phyloP scores from a whole-genome alignment of 768 basidiomycete genomes.

The Trametes gibbosa region DNA sequence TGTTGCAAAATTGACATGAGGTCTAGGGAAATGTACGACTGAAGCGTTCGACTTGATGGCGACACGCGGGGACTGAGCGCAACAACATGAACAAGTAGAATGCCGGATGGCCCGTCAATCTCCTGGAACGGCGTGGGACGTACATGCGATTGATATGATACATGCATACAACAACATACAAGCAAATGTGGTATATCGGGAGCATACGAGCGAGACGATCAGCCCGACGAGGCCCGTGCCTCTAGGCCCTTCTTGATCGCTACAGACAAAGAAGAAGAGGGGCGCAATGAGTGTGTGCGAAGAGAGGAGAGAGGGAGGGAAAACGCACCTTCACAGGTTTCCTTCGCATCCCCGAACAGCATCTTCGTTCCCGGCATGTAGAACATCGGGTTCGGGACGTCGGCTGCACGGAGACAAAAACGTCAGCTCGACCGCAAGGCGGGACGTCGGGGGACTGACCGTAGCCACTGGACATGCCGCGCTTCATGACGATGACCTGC shows the following conservation, averaged over 20 bases:
- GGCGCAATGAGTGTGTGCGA: background rate
- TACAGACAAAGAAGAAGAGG: slow-evolving; percentile 4
- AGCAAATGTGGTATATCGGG: background rate
- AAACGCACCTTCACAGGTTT: slow-evolving; percentile 74
- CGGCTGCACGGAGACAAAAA: slow-evolving; percentile 46
- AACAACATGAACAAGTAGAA: too few species aligned
- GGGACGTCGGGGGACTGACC: slow-evolving; percentile 41
- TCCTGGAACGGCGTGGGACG: too few species aligned
- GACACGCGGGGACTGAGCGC: too few species aligned
- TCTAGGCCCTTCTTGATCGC: slow-evolving; percentile 37
- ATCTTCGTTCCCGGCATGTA: slow-evolving; percentile 89
- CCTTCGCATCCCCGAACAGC: slow-evolving; percentile 91
- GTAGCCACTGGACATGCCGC: slow-evolving; percentile 85
- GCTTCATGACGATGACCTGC: slow-evolving; percentile 90
- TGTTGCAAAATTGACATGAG: too few species aligned
- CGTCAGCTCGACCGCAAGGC: background rate
- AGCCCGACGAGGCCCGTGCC: slow-evolving; percentile 12
- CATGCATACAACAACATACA: slow-evolving; percentile 14
- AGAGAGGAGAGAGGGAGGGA: background rate
- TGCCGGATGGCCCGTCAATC: too few species aligned
- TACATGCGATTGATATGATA: background rate
- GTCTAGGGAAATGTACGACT: too few species aligned
- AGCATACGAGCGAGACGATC: background rate
- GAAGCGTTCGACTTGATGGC: too few species aligned
- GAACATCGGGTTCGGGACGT: slow-evolving; percentile 93